A percentile compares a stretch with the other conserved stretches of the same genome.
Conservation (phyloP, 2,329 filamentous ascomycete species). For the Clonostachys rosea region DNA sequence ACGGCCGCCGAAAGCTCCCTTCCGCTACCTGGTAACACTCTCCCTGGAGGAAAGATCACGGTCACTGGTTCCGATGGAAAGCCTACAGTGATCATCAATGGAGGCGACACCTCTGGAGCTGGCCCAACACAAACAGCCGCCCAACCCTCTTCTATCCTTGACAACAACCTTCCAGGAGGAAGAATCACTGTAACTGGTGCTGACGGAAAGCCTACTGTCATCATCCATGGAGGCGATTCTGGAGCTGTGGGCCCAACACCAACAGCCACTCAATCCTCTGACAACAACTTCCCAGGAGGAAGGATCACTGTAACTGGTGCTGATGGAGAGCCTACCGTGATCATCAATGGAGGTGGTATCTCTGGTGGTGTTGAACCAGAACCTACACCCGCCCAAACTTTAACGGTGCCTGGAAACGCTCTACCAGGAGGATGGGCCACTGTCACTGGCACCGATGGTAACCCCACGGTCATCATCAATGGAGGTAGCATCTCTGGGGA, state of each 20-base stretch:
- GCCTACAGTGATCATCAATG: conserved; percentile 3
- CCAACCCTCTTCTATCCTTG: background rate
- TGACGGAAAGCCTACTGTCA: conserved; percentile 2
- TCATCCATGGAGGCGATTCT: conserved; percentile 1
- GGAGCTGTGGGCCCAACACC: too few relatives aligned
- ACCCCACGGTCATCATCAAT: conserved; percentile 2
- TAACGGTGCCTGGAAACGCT: background rate
- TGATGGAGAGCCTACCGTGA: conserved; percentile 2
- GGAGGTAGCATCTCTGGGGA: background rate
- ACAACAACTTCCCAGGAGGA: background rate
- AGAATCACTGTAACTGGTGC: background rate
- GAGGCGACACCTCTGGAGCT: background rate
- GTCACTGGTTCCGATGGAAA: conserved; percentile 1
- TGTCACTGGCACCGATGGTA: conserved; percentile 1
- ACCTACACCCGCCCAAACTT: background rate
- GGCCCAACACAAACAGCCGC: background rate
- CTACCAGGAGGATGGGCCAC: background rate
- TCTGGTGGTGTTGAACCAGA: background rate
- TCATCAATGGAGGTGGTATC: background rate
- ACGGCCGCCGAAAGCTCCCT: too few relatives aligned
- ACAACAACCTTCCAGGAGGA: background rate
- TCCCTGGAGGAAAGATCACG: background rate
- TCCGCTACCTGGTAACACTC: background rate
- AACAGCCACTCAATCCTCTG: background rate
- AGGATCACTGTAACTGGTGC: background rate